Evolutionary conservation across 345 rosid species (phyloP).

Genomic region (Eucalyptus tenuipes): DNA sequence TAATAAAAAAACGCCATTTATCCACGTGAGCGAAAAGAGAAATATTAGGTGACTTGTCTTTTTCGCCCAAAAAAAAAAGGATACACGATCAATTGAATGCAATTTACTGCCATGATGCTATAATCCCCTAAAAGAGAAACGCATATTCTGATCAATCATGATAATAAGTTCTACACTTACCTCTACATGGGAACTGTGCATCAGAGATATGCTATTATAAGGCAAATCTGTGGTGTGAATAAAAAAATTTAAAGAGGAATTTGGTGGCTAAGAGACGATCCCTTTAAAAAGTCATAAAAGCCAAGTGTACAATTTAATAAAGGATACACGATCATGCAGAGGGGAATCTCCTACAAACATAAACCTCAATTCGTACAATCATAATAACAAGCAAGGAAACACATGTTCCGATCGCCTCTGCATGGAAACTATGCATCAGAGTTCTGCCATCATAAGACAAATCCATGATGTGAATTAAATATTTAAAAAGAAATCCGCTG

Average conservation of each 20-base stretch:
- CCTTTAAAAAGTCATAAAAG: neutral
- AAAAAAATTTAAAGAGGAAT: too few relatives aligned
- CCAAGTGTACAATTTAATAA: neutral
- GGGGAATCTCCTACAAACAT: too few relatives aligned
- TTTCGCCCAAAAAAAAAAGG: fast-evolving
- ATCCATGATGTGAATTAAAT: too few relatives aligned
- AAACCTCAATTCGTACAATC: fast-evolving
- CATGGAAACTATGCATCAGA: too few relatives aligned
- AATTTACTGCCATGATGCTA: neutral
- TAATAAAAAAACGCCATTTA: neutral
- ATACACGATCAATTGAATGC: neutral
- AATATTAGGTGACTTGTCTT: neutral
- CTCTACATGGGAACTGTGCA: neutral
- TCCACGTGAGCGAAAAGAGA: neutral
- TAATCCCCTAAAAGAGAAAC: neutral
- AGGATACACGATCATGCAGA: fast-evolving
- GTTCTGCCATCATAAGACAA: fast-evolving
- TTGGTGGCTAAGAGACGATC: fast-evolving
- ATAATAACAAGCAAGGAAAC: too few relatives aligned
- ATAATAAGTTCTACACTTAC: neutral
- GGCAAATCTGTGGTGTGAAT: neutral
- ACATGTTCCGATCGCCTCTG: fast-evolving
- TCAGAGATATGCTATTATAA: too few relatives aligned
- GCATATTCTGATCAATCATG: neutral
- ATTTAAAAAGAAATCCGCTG: fast-evolving